phyloP scores from a whole-genome alignment of 768 basidiomycete genomes.

The Pleurotus tuoliensis region DNA sequence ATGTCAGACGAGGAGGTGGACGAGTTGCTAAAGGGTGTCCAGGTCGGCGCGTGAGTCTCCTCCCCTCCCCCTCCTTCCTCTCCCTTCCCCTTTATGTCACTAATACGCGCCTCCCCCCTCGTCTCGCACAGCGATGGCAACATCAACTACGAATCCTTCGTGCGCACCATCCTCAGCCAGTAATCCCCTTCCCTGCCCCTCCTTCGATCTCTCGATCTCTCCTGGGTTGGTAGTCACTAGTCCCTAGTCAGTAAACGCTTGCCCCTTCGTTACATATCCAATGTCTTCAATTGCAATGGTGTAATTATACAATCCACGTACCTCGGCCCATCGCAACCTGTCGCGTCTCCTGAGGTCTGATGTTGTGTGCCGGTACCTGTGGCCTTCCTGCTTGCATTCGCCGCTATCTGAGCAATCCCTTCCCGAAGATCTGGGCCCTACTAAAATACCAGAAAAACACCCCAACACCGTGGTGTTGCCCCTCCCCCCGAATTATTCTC shows the following conservation, averaged over 20 bases:
- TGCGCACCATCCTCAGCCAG: constrained; percentile 90
- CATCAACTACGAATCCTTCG: constrained; percentile 96
- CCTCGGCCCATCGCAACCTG: no score
- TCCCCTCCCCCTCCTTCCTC: background rate
- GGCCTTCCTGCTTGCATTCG: no score
- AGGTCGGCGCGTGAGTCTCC: constrained; percentile 74
- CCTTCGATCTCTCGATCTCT: background rate
- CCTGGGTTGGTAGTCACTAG: background rate
- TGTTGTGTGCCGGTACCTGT: no score
- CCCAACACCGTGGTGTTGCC: no score
- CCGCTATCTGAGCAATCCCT: no score
- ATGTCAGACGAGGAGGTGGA: constrained; percentile 98
- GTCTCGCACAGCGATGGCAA: constrained; percentile 75
- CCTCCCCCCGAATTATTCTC: no score
- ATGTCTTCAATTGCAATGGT: background rate
- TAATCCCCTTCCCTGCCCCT: constrained; percentile 25
- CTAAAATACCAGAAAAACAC: no score
- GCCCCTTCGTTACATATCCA: background rate
- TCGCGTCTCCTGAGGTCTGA: no score
- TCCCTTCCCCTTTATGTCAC: background rate
- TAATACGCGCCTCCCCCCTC: constrained; percentile 7
- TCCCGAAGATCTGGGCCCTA: no score
- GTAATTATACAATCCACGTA: constrained; percentile 1
- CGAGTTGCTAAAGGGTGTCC: constrained; percentile 93
- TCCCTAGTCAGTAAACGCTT: background rate